These are phyloP conservation scores for Corrigiola litoralis DNA, from an alignment of 179 eudicot species.

Conservation along the genomic window DNA sequence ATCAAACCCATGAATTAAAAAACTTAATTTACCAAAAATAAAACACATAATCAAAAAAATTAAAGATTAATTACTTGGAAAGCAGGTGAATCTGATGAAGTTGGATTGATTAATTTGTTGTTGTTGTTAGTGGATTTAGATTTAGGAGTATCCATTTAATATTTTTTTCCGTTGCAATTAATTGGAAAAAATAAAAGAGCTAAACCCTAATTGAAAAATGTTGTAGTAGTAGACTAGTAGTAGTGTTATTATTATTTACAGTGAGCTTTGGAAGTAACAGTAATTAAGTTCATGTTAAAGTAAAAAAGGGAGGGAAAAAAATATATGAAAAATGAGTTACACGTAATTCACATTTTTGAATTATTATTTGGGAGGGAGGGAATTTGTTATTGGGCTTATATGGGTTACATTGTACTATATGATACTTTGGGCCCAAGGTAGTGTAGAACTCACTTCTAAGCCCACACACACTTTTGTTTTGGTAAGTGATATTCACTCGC, in stretches of 20 bases:
- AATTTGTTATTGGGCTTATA: too few species aligned
- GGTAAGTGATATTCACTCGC: too few species aligned
- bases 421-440: too few species aligned
- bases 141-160: conserved; percentile 30
- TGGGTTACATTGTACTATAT: too few species aligned
- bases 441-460: too few species aligned
- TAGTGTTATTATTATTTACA: conserved; percentile 10
- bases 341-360: too few species aligned
- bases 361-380: too few species aligned
- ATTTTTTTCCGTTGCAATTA: too few species aligned
- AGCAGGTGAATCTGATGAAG: conserved; percentile 25
- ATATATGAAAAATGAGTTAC: too few species aligned
- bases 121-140: conserved; percentile 21
- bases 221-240: background rate
- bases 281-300: background rate
- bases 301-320: background rate
- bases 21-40: background rate
- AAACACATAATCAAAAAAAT: too few species aligned
- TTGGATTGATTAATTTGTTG: conserved; percentile 25
- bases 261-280: background rate
- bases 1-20: background rate
- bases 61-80: conserved; percentile 20
- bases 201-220: conserved; percentile 22
- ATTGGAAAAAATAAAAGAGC: too few species aligned
- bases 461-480: too few species aligned